These are phyloP conservation scores for Blumeria graminis DNA, from an alignment of 2,329 filamentous ascomycete genomes.

Conservation along the genomic window DNA sequence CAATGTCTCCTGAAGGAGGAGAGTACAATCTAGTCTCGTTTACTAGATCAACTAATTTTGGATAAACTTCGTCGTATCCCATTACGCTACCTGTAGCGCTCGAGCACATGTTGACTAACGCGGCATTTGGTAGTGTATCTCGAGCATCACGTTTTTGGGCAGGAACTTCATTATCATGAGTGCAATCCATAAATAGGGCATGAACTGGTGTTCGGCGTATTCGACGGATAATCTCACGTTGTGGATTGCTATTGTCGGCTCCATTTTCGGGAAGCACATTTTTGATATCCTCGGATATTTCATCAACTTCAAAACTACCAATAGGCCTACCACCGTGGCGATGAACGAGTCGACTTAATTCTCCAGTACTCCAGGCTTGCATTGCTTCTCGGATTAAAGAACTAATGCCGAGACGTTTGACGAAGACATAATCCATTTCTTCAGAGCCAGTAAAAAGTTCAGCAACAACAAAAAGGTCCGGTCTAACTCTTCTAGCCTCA, in stretches of 20 bases:
- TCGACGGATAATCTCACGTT: conserved; percentile 35
- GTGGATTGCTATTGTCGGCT: conserved; percentile 13
- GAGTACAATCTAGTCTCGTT: conserved; percentile 67
- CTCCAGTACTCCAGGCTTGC: conserved; percentile 91
- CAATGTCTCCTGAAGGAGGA: conserved; percentile 48
- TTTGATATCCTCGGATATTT: conserved; percentile 41
- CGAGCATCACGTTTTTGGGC: conserved; percentile 85
- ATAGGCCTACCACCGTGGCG: conserved; percentile 83
- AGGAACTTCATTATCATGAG: conserved; percentile 91
- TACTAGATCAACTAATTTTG: conserved; percentile 77
- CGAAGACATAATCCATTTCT: conserved; percentile 87
- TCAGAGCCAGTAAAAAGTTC: conserved; percentile 92
- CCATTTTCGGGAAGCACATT: conserved; percentile 12
- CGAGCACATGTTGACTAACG: conserved; percentile 85
- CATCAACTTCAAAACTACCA: conserved; percentile 89
- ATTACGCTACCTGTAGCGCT: conserved; percentile 90
- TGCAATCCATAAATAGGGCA: conserved; percentile 96
- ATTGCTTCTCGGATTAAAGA: conserved; percentile 90
- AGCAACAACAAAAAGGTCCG: conserved; percentile 75
- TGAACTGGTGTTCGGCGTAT: conserved; percentile 80
- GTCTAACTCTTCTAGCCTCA: conserved; percentile 67
- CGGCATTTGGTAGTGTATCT: conserved; percentile 83
- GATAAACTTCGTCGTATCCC: conserved; percentile 94
- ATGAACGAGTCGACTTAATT: conserved; percentile 81
- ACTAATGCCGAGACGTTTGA: conserved; percentile 74